phyloP scores from a whole-genome alignment of 2,329 filamentous ascomycete species.

The Exophiala sp. region DNA sequence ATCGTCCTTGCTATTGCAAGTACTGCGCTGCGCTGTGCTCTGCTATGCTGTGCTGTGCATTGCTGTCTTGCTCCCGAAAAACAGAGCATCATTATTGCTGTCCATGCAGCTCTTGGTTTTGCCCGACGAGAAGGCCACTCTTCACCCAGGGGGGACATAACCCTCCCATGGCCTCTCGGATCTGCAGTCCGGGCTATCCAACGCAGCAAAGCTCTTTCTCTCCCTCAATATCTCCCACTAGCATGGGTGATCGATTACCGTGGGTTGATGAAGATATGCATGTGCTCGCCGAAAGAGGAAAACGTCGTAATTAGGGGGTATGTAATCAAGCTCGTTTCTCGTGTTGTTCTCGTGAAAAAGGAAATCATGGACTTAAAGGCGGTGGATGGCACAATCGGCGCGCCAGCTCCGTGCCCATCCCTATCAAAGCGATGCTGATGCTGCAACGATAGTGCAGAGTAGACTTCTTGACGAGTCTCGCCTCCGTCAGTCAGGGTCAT shows the following conservation, averaged over 20 bases:
- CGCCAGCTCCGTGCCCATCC: no score
- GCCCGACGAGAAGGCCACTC: neutral
- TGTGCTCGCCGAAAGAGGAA: neutral
- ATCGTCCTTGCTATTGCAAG: no score
- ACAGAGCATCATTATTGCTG: neutral
- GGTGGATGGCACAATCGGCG: no score
- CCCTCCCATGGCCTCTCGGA: neutral
- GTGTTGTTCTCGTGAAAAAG: neutral
- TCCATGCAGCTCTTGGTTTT: neutral
- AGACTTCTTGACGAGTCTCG: neutral
- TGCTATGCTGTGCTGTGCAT: neutral
- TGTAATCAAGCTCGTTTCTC: neutral
- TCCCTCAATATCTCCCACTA: neutral
- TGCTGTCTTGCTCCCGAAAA: neutral
- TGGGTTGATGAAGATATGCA: neutral
- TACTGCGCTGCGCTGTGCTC: no score
- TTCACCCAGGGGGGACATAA: neutral
- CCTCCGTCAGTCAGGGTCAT: neutral
- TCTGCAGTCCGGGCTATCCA: neutral
- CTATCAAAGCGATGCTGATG: no score
- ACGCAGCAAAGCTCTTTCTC: neutral
- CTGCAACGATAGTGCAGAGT: no score
- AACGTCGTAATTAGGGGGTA: neutral
- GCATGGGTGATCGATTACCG: neutral
- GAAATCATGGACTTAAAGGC: neutral